Conservation (phyloP, 1,139 yeast genomes). For the Blastobotrys apis region DNA sequence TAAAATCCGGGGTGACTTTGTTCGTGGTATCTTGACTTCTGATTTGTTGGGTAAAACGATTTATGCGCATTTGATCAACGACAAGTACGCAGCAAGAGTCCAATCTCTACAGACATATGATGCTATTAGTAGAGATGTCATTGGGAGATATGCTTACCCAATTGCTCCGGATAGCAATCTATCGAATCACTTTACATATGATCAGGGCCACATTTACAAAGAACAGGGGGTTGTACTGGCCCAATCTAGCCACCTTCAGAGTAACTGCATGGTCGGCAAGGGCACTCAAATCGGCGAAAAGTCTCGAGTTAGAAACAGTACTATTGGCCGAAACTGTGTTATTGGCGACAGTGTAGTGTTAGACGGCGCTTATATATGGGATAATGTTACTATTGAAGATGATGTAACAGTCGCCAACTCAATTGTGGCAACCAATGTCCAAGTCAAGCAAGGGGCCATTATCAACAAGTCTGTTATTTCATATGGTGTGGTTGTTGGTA, state of each 20-base stretch:
- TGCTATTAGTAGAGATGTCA: constrained; percentile 83
- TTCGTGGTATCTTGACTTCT: constrained; percentile 83
- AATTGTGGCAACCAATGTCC: constrained; percentile 63
- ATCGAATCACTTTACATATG: constrained; percentile 67
- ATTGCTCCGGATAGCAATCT: constrained; percentile 82
- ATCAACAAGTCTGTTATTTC: constrained; percentile 81
- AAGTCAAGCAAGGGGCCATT: constrained; percentile 48
- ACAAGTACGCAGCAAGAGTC: constrained; percentile 87
- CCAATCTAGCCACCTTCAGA: constrained; percentile 80
- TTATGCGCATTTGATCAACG: constrained; percentile 73
- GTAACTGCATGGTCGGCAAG: constrained; percentile 74
- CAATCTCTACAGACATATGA: constrained; percentile 91
- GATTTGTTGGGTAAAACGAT: constrained; percentile 89
- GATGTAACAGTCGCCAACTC: constrained; percentile 53
- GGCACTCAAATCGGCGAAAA: constrained; percentile 61
- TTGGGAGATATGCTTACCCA: constrained; percentile 92
- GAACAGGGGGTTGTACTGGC: constrained; percentile 79
- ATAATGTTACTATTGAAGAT: constrained; percentile 68
- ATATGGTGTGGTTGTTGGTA: constrained; percentile 63
- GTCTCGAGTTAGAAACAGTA: constrained; percentile 54
- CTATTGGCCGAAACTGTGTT: constrained; percentile 78
- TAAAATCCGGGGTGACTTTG: constrained; percentile 76
- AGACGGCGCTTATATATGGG: constrained; percentile 81
- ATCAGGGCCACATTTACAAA: constrained; percentile 80
- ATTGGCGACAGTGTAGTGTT: constrained; percentile 76